phyloP scores from a whole-genome alignment of 2,329 filamentous ascomycete genomes.

The Verticillium nubilum region DNA sequence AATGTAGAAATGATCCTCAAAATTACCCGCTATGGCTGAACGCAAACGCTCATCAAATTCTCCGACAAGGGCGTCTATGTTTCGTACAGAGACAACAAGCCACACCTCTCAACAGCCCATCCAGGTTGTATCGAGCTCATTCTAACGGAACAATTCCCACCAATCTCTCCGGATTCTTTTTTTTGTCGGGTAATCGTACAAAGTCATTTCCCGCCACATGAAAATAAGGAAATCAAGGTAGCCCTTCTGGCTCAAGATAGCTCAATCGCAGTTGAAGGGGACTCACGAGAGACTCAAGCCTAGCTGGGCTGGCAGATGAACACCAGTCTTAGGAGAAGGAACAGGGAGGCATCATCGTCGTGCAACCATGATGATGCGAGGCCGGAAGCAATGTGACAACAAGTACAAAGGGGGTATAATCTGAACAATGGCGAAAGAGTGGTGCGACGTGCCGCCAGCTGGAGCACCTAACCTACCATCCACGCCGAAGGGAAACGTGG shows the following conservation, averaged over 20 bases:
- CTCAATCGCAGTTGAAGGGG: not conserved
- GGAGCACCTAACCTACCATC: not conserved
- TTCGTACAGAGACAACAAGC: too few species aligned
- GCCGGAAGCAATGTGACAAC: slow-evolving; percentile 2
- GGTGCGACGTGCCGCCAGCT: not conserved
- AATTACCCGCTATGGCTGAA: too few species aligned
- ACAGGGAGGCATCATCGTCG: not conserved
- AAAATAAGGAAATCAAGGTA: not conserved
- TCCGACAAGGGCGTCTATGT: too few species aligned
- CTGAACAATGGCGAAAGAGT: not conserved
- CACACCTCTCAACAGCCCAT: too few species aligned
- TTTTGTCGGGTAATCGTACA: not conserved
- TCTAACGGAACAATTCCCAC: not conserved
- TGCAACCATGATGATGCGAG: not conserved
- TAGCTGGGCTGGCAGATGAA: not conserved
- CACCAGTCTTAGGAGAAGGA: not conserved
- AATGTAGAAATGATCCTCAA: too few species aligned
- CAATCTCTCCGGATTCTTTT: not conserved
- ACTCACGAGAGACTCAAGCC: not conserved
- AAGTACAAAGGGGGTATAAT: slow-evolving; percentile 1
- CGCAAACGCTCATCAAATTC: too few species aligned
- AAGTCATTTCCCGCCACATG: not conserved
- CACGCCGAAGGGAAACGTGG: not conserved
- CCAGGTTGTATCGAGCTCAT: not conserved
- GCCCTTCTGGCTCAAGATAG: not conserved